A percentile compares a stretch with the other conserved stretches of the same genome.
Conservation (phyloP, 176 grass and related monocot species). For the Dendrocalamus sinicus region DNA sequence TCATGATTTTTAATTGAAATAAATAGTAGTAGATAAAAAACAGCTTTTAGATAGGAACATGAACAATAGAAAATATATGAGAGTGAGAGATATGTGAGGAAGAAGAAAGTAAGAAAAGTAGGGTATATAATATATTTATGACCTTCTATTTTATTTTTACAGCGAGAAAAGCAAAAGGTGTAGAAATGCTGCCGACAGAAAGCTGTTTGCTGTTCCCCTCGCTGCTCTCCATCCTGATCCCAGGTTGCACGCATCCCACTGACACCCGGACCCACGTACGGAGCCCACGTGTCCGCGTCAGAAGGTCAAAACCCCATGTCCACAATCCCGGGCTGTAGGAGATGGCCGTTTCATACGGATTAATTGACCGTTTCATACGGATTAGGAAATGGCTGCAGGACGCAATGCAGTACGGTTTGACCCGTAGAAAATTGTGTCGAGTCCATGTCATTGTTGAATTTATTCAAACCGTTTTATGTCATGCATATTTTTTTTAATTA, state of each 20-base stretch:
- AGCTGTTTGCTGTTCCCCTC: neutral
- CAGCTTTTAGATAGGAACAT: no score
- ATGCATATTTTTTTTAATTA: neutral
- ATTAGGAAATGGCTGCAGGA: neutral
- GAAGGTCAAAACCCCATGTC: neutral
- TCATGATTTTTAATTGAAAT: no score
- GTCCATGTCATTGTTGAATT: slow-evolving; percentile 8
- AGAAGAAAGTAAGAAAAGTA: no score
- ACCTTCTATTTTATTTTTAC: no score
- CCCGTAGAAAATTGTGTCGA: neutral
- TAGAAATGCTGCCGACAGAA: no score
- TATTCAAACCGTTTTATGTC: neutral
- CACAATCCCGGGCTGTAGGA: neutral
- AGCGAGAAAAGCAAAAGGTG: no score
- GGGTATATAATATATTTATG: no score
- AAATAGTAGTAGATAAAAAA: no score
- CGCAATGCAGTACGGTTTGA: neutral
- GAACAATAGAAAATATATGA: no score
- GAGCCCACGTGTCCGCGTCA: neutral
- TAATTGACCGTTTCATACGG: neutral
- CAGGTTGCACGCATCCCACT: neutral
- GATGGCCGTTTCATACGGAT: neutral
- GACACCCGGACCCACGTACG: slow-evolving; percentile 9
- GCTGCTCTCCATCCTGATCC: no score
- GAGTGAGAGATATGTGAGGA: no score